These are phyloP conservation scores for Podaxis carcinomalis DNA, from an alignment of 768 basidiomycete genomes.

Conservation along the genomic window DNA sequence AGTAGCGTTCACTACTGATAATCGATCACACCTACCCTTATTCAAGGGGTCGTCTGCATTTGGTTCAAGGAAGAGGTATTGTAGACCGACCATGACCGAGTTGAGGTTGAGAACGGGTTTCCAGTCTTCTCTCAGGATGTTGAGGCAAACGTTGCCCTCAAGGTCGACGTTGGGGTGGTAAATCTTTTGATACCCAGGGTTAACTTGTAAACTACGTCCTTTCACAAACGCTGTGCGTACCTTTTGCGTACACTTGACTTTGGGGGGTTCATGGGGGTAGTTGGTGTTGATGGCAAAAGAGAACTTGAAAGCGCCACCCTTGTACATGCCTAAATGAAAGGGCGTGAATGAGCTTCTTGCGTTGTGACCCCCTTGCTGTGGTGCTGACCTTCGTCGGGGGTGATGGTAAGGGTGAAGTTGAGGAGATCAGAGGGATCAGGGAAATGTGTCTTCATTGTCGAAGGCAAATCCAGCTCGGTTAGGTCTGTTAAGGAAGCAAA, in stretches of 20 bases:
- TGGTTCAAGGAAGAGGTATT: slow-evolving; percentile 97
- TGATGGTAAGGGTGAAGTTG: slow-evolving; percentile 93
- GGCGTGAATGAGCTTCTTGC: neutral
- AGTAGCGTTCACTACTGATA: neutral
- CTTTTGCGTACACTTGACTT: slow-evolving; percentile 95
- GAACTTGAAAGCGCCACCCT: slow-evolving; percentile 90
- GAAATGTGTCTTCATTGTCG: slow-evolving; percentile 95
- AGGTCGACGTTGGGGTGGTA: slow-evolving; percentile 99
- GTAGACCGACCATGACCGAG: slow-evolving; percentile 96
- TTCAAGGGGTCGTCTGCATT: slow-evolving; percentile 98
- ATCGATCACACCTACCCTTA: slow-evolving; percentile 63
- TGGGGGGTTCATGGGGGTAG: slow-evolving; percentile 99
- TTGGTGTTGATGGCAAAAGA: slow-evolving; percentile 96
- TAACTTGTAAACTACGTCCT: slow-evolving; percentile 1
- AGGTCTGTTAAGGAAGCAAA: slow-evolving; percentile 52
- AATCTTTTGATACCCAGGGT: slow-evolving; percentile 51
- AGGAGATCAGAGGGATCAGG: slow-evolving; percentile 91
- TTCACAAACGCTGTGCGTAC: slow-evolving; percentile 40
- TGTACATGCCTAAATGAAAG: slow-evolving; percentile 83
- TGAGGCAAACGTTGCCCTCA: slow-evolving; percentile 97
- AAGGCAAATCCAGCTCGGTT: slow-evolving; percentile 93
- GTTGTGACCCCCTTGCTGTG: neutral
- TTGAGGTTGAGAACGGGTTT: slow-evolving; percentile 98
- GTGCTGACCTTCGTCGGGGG: slow-evolving; percentile 87
- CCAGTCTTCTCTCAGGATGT: slow-evolving; percentile 99